Conservation (phyloP, 768 basidiomycete genomes). For the Tylopilus subfusipes region DNA sequence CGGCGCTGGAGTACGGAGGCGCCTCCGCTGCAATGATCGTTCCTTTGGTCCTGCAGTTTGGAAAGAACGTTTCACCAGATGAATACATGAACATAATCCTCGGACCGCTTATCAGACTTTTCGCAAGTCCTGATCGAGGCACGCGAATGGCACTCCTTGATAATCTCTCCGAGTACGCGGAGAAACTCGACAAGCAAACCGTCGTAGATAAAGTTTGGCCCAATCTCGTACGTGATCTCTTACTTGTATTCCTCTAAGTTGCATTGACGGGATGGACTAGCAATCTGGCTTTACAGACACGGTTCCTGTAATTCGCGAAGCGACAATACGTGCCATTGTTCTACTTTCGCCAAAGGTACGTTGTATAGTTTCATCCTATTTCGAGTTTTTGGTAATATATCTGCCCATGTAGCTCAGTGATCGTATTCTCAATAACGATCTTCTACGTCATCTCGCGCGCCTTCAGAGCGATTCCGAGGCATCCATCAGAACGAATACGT, state of each 20-base stretch:
- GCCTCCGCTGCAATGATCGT: slow-evolving; percentile 73
- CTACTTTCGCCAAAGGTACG: slow-evolving; percentile 79
- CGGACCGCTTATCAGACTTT: slow-evolving; percentile 79
- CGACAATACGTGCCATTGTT: slow-evolving; percentile 85
- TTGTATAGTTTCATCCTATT: background rate
- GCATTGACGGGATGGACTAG: slow-evolving; percentile 36
- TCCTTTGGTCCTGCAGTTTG: slow-evolving; percentile 80
- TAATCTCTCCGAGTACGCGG: slow-evolving; percentile 75
- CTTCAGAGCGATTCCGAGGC: slow-evolving; percentile 91
- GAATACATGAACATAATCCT: slow-evolving; percentile 70
- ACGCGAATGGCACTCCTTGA: slow-evolving; percentile 93
- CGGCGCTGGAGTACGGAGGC: slow-evolving; percentile 76
- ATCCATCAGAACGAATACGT: slow-evolving; percentile 96
- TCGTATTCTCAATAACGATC: slow-evolving; percentile 93
- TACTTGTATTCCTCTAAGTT: too few species aligned
- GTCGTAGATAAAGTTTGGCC: slow-evolving; percentile 92
- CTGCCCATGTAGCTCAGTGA: slow-evolving; percentile 63
- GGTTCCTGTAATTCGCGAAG: slow-evolving; percentile 90
- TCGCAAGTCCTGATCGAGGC: slow-evolving; percentile 85
- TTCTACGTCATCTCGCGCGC: slow-evolving; percentile 87
- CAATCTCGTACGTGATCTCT: slow-evolving; percentile 56
- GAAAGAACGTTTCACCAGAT: slow-evolving; percentile 62
- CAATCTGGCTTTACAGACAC: slow-evolving; percentile 97
- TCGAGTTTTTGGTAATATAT: background rate
- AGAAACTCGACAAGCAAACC: slow-evolving; percentile 80